Percentiles rank a stretch among this genome's conserved stretches.
Conservation (phyloP, 2,329 filamentous ascomycete genomes). For the Neopestalotiopsis rosae region DNA sequence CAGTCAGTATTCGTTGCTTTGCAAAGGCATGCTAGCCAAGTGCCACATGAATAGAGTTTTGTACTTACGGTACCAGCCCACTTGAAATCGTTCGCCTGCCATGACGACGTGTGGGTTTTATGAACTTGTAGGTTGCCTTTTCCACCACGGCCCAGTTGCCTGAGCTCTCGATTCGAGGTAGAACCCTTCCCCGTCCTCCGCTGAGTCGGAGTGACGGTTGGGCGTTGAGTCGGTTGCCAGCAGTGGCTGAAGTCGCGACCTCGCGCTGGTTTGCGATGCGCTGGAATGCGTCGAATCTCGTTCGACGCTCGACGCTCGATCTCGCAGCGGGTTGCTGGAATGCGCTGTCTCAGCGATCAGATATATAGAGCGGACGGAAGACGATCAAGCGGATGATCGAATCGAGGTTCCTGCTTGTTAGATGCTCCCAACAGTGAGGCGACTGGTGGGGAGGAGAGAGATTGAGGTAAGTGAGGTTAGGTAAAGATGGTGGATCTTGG, state of each 20-base stretch:
- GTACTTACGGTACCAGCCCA: slow-evolving; percentile 39
- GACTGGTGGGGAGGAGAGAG: not conserved
- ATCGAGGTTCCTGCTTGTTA: slow-evolving; percentile 16
- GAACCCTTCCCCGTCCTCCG: slow-evolving; percentile 17
- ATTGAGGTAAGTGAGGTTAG: not conserved
- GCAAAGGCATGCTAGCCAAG: not conserved
- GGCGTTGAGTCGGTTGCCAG: slow-evolving; percentile 3
- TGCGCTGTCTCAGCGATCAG: slow-evolving; percentile 7
- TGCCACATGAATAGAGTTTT: not conserved
- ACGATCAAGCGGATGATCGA: slow-evolving; percentile 5
- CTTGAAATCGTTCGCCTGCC: slow-evolving; percentile 33
- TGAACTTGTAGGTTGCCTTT: not conserved
- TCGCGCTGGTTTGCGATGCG: not conserved
- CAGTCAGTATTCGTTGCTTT: slow-evolving; percentile 2
- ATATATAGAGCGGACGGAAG: slow-evolving; percentile 3
- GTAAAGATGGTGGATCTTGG: not conserved
- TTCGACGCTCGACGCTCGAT: not conserved
- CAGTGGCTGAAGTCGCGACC: slow-evolving; percentile 8
- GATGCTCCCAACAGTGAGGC: slow-evolving; percentile 11
- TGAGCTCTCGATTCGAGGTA: slow-evolving; percentile 6
- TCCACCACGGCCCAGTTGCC: slow-evolving; percentile 7
- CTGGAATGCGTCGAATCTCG: slow-evolving; percentile 9
- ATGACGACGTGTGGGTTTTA: slow-evolving; percentile 21
- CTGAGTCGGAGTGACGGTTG: slow-evolving; percentile 14
- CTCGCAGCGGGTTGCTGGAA: slow-evolving; percentile 5